Conservation (phyloP, 345 rosid genomes). For the Chamaenerion angustifolium region DNA sequence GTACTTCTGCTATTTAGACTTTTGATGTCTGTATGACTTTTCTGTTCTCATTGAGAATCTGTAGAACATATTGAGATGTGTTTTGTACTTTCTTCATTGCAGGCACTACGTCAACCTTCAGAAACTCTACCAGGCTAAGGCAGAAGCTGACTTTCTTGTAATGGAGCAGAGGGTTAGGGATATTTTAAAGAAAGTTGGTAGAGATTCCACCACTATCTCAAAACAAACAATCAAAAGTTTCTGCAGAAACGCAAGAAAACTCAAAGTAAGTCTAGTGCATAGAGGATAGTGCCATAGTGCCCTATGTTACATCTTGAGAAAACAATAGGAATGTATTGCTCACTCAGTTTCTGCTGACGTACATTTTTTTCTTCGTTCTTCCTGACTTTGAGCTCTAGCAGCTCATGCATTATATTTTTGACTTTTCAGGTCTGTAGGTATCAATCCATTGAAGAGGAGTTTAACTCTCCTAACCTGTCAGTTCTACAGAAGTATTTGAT, state of each 20-base stretch:
- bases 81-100: no score
- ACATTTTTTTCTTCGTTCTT: no score
- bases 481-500: slow-evolving; percentile 66
- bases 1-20: no score
- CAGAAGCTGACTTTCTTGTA: slow-evolving; percentile 67
- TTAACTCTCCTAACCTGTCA: slow-evolving; percentile 48
- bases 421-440: slow-evolving; percentile 64
- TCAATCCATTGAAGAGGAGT: slow-evolving; percentile 68
- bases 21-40: no score
- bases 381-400: no score
- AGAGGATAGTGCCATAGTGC: background rate
- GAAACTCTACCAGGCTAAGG: no score
- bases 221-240: slow-evolving; percentile 58
- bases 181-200: slow-evolving; percentile 60
- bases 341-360: slow-evolving; percentile 13
- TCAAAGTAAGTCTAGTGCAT: slow-evolving; percentile 40
- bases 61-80: no score
- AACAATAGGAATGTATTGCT: slow-evolving; percentile 17
- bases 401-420: background rate
- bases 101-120: no score
- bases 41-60: no score
- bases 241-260: slow-evolving; percentile 82
- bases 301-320: no score
- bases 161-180: slow-evolving; percentile 50
- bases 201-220: slow-evolving; percentile 53